Conservation (phyloP, 352 stramenopile genomes). For the Phytophthora kernoviae region DNA sequence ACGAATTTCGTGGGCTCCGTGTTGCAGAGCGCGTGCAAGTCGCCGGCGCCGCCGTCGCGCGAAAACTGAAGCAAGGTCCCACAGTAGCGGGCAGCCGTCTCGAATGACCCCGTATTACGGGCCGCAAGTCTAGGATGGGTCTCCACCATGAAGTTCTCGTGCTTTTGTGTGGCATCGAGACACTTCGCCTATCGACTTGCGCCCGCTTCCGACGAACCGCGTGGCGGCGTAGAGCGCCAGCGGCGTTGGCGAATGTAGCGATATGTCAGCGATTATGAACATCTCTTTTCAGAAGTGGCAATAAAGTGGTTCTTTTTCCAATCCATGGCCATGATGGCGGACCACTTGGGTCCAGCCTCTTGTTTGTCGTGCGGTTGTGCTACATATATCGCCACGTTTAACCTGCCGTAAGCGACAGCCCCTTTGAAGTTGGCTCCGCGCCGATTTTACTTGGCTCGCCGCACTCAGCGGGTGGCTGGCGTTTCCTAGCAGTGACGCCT, state of each 20-base stretch:
- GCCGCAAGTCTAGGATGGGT: no score
- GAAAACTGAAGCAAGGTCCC: conserved; percentile 4
- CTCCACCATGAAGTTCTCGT: no score
- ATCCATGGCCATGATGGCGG: conserved; percentile 7
- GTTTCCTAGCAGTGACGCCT: no score
- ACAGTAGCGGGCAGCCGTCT: background rate
- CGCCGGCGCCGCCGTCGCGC: background rate
- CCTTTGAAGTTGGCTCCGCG: conserved; percentile 14
- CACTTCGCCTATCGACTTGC: conserved; percentile 9
- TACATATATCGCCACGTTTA: conserved; percentile 22
- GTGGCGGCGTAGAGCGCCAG: conserved; percentile 12
- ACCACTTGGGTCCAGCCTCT: conserved; percentile 21
- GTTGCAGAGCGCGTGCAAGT: conserved; percentile 35
- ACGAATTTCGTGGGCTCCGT: conserved; percentile 49
- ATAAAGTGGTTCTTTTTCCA: background rate
- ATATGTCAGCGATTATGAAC: conserved; percentile 15
- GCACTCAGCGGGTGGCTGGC: no score
- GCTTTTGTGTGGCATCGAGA: no score
- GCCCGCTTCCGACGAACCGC: conserved; percentile 23
- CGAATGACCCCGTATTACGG: no score
- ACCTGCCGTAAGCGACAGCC: no score
- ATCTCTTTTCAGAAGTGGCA: background rate
- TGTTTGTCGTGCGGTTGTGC: conserved; percentile 26
- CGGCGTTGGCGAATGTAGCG: background rate
- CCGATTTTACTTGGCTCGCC: conserved; percentile 6